These are phyloP conservation scores for Uronychia setigera DNA, from an alignment of 73 alveolate species.

Conservation along the genomic window DNA sequence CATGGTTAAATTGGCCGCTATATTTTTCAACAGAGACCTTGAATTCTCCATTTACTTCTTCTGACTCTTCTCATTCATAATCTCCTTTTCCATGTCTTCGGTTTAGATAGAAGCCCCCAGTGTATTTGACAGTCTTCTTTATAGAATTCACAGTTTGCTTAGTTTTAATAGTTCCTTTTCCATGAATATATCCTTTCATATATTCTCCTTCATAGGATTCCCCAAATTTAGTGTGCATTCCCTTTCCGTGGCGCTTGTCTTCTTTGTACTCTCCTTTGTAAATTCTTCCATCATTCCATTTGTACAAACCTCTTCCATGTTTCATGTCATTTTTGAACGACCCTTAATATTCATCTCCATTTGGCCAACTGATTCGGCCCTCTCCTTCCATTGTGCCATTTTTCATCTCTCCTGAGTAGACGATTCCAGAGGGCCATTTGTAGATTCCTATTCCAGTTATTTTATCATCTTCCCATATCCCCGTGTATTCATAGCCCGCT, in stretches of 20 bases:
- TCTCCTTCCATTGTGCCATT: constrained; percentile 15
- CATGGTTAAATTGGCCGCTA: background rate
- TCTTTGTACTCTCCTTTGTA: constrained; percentile 17
- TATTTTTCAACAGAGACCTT: background rate
- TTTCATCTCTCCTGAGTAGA: background rate
- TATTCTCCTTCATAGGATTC: constrained; percentile 10
- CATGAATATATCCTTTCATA: constrained; percentile 37
- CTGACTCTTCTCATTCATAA: background rate
- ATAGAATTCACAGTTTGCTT: no score
- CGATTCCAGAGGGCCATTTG: background rate
- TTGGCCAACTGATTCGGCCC: background rate
- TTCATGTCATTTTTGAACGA: constrained; percentile 42
- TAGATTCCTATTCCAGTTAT: background rate
- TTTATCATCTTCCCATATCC: background rate
- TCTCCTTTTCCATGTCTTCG: background rate
- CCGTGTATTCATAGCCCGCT: background rate
- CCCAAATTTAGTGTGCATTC: constrained; percentile 7
- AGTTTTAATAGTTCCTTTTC: no score
- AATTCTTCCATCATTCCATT: constrained; percentile 12
- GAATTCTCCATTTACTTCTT: background rate
- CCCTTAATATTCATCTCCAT: constrained; percentile 53
- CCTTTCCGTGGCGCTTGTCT: constrained; percentile 17
- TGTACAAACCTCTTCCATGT: constrained; percentile 55
- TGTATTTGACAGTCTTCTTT: background rate
- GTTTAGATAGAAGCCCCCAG: no score